Evolutionary conservation across 371 early-diverging fungal species (phyloP).

Genomic region (Mucor lusitanicus): DNA sequence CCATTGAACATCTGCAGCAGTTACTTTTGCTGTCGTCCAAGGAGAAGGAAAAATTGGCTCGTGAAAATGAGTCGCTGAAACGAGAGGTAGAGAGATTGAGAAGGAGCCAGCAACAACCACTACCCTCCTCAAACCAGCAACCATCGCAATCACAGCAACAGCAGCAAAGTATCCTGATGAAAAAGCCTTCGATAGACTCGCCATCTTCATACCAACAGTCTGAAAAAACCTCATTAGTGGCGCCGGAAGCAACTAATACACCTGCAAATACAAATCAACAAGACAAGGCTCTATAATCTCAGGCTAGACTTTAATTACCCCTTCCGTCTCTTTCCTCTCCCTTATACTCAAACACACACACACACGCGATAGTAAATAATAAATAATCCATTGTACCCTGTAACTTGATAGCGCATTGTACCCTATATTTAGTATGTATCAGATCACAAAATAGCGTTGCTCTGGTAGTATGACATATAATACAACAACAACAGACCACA

Average conservation of each 20-base stretch:
- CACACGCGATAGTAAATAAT: too few relatives aligned
- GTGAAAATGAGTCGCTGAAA: conserved; percentile 26
- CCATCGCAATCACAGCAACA: conserved; percentile 1
- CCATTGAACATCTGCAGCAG: conserved; percentile 29
- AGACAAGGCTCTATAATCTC: conserved; percentile 6
- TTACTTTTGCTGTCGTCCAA: conserved; percentile 17
- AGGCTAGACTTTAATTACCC: background rate
- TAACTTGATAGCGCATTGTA: too few relatives aligned
- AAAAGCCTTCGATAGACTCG: conserved; percentile 8
- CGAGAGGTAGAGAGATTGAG: conserved; percentile 23
- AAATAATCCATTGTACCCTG: too few relatives aligned
- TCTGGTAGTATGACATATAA: too few relatives aligned
- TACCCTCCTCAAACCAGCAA: background rate
- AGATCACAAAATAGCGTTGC: too few relatives aligned
- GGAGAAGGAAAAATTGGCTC: conserved; percentile 22
- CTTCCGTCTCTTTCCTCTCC: too few relatives aligned
- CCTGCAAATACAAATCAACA: conserved; percentile 5
- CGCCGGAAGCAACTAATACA: conserved; percentile 19
- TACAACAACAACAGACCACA: too few relatives aligned
- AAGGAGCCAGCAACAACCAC: conserved; percentile 9
- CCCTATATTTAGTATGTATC: too few relatives aligned
- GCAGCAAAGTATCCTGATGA: background rate
- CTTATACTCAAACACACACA: too few relatives aligned
- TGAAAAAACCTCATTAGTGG: conserved; percentile 2
- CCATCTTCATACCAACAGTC: background rate